Evolutionary conservation across 2,329 filamentous ascomycete genomes (phyloP).

Genomic region (Scolecobasidium constrictum): DNA sequence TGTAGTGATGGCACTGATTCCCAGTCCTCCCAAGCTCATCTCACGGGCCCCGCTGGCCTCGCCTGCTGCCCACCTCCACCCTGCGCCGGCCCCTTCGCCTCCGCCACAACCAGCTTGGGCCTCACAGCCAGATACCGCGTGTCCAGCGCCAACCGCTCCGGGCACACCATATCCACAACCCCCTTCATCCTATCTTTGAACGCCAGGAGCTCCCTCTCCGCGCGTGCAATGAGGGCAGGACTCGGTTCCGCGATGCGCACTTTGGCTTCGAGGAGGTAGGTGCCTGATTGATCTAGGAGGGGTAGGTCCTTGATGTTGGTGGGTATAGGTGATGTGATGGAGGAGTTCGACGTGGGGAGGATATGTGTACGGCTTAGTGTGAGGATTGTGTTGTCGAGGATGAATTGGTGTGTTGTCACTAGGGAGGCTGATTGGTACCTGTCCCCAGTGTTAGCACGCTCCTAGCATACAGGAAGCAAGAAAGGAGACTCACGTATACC

Average conservation of each 20-base stretch:
- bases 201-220: slow-evolving; percentile 42
- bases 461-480: slow-evolving; percentile 14
- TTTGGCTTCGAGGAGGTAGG: slow-evolving; percentile 47
- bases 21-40: too few relatives aligned
- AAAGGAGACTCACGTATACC: slow-evolving; percentile 39
- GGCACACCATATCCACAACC: slow-evolving; percentile 44
- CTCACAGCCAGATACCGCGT: slow-evolving; percentile 27
- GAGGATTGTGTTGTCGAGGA: slow-evolving; percentile 46
- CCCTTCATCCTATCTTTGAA: slow-evolving; percentile 46
- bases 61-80: too few relatives aligned
- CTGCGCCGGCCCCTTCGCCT: too few relatives aligned
- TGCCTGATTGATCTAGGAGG: slow-evolving; percentile 44
- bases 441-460: slow-evolving; percentile 11
- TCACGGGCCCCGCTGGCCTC: too few relatives aligned
- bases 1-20: too few relatives aligned
- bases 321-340: slow-evolving; percentile 24
- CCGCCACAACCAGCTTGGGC: background rate
- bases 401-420: slow-evolving; percentile 45
- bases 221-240: slow-evolving; percentile 41
- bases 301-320: slow-evolving; percentile 33
- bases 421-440: slow-evolving; percentile 49
- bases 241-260: slow-evolving; percentile 47
- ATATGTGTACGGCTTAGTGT: slow-evolving; percentile 44
- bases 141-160: slow-evolving; percentile 48
- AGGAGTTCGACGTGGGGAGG: slow-evolving; percentile 27